Conservation (phyloP, 352 stramenopile species). For the Pythium folliculosum region DNA sequence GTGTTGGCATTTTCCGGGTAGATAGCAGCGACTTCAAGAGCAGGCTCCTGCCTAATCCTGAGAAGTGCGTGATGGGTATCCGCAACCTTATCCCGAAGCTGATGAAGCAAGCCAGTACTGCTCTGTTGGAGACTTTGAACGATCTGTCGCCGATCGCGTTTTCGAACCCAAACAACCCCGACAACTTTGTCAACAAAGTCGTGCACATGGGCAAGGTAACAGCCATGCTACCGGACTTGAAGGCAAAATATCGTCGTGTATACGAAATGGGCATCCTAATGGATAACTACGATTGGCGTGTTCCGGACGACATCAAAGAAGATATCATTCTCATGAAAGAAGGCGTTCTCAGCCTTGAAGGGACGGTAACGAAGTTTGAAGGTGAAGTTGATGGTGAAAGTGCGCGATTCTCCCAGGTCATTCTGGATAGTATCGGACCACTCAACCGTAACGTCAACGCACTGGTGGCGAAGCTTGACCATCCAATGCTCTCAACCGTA, state of each 20-base stretch:
- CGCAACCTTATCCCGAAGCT: conserved; percentile 85
- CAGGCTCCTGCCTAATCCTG: conserved; percentile 85
- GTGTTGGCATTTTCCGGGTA: conserved; percentile 93
- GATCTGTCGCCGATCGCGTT: conserved; percentile 85
- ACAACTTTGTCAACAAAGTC: conserved; percentile 88
- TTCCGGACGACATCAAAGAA: conserved; percentile 92
- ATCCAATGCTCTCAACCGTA: conserved; percentile 76
- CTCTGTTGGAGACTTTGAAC: conserved; percentile 83
- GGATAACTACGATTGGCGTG: conserved; percentile 90
- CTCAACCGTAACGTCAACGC: conserved; percentile 68
- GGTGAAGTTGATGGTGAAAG: conserved; percentile 91
- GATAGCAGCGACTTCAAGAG: conserved; percentile 89
- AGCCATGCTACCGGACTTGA: conserved; percentile 63
- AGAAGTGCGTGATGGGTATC: conserved; percentile 87
- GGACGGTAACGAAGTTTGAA: conserved; percentile 88
- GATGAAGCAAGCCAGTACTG: conserved; percentile 82
- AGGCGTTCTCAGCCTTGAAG: conserved; percentile 89
- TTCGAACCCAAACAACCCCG: conserved; percentile 61
- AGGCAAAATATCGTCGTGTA: conserved; percentile 71
- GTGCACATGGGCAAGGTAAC: conserved; percentile 85
- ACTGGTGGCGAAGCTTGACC: conserved; percentile 83
- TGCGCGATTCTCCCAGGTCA: conserved; percentile 88
- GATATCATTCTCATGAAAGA: conserved; percentile 95
- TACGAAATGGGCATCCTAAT: conserved; percentile 90
- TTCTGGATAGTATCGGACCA: conserved; percentile 86